Conservation (phyloP, 768 basidiomycete genomes). For the Kwoniella pini region DNA sequence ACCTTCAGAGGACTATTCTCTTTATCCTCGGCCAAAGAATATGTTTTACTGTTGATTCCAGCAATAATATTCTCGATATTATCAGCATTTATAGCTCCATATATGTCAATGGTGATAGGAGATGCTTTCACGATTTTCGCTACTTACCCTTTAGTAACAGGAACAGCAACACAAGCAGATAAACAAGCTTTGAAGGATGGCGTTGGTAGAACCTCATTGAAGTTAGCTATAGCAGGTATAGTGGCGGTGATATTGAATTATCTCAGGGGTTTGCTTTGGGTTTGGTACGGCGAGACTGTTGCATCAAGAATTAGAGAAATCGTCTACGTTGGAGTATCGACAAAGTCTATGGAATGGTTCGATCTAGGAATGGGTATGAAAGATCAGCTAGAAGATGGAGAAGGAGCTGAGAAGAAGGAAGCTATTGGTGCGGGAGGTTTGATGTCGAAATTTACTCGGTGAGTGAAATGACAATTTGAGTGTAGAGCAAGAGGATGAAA, state of each 20-base stretch:
- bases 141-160: slow-evolving; percentile 58
- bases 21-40: slow-evolving; percentile 63
- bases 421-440: slow-evolving; percentile 80
- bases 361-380: slow-evolving; percentile 67
- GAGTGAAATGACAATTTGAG: slow-evolving; percentile 17
- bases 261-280: slow-evolving; percentile 77
- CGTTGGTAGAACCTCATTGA: slow-evolving; percentile 41
- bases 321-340: slow-evolving; percentile 69
- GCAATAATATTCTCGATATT: slow-evolving; percentile 65
- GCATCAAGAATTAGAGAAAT: slow-evolving; percentile 66
- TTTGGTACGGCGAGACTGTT: slow-evolving; percentile 80
- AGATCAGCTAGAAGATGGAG: slow-evolving; percentile 23
- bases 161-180: slow-evolving; percentile 36
- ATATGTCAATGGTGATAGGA: slow-evolving; percentile 82
- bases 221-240: slow-evolving; percentile 48
- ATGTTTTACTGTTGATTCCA: slow-evolving; percentile 65
- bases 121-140: slow-evolving; percentile 74
- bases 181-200: slow-evolving; percentile 33
- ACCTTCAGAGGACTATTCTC: slow-evolving; percentile 69
- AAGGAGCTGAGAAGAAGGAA: slow-evolving; percentile 51
- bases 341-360: slow-evolving; percentile 85
- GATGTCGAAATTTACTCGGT: slow-evolving; percentile 91
- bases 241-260: slow-evolving; percentile 66
- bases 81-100: slow-evolving; percentile 73
- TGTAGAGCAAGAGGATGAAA: neutral